phyloP scores from a whole-genome alignment of 2,329 filamentous ascomycete species.

The Hymenoscyphus albidus region DNA sequence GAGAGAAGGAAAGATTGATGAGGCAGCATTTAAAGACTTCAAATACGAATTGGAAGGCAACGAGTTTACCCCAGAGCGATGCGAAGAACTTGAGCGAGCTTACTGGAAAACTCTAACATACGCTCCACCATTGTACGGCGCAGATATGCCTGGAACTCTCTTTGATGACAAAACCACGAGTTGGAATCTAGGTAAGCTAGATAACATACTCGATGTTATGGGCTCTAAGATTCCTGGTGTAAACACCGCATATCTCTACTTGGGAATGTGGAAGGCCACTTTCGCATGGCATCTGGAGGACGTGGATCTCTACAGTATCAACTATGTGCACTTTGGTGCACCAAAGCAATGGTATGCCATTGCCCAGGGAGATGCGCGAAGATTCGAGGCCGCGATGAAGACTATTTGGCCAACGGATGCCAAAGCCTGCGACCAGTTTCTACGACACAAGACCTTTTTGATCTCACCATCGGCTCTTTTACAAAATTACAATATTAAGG shows the following conservation, averaged over 20 bases:
- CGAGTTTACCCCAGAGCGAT: slow-evolving; percentile 86
- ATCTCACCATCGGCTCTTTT: slow-evolving; percentile 87
- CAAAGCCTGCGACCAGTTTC: slow-evolving; percentile 92
- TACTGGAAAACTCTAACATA: slow-evolving; percentile 99
- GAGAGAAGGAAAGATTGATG: slow-evolving; percentile 74
- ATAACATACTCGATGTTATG: slow-evolving; percentile 88
- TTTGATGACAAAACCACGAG: slow-evolving; percentile 79
- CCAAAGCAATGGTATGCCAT: slow-evolving; percentile 99
- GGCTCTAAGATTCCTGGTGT: slow-evolving; percentile 96
- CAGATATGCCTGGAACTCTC: slow-evolving; percentile 91
- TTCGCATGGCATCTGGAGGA: slow-evolving; percentile 99
- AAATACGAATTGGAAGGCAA: slow-evolving; percentile 83
- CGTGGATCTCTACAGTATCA: slow-evolving; percentile 98
- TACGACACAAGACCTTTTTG: slow-evolving; percentile 95
- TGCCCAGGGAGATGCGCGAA: slow-evolving; percentile 86
- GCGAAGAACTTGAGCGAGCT: slow-evolving; percentile 86
- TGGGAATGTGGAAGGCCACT: slow-evolving; percentile 99
- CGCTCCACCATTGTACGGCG: slow-evolving; percentile 90
- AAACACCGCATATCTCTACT: slow-evolving; percentile 94
- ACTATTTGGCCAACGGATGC: slow-evolving; percentile 91
- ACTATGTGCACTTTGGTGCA: slow-evolving; percentile 97
- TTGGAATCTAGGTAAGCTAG: slow-evolving; percentile 95
- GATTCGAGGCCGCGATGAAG: slow-evolving; percentile 93
- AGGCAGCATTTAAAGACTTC: slow-evolving; percentile 85
- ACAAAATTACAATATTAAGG: slow-evolving; percentile 87